Evolutionary conservation across 169 alveolate species (phyloP).

Genomic region (Neospora caninum): DNA sequence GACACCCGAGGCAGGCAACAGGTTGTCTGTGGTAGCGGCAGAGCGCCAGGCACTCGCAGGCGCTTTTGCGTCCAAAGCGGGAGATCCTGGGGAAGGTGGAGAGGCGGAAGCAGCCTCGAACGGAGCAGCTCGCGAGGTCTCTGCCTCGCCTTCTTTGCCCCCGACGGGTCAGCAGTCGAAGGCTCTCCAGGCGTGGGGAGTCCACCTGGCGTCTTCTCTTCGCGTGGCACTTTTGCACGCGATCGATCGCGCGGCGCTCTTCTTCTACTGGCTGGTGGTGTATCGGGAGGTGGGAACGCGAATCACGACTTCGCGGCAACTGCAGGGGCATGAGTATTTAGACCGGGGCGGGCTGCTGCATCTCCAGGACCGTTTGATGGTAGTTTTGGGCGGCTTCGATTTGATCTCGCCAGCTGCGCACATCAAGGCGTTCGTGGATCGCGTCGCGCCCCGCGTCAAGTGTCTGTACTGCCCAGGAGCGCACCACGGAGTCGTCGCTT

Average conservation of each 20-base stretch:
- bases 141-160: too few relatives aligned
- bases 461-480: constrained; percentile 28
- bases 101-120: too few relatives aligned
- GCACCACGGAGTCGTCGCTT: constrained; percentile 31
- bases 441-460: background rate
- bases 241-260: background rate
- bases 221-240: background rate
- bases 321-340: constrained; percentile 23
- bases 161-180: too few relatives aligned
- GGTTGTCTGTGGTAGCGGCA: too few relatives aligned
- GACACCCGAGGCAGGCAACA: too few relatives aligned
- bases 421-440: background rate
- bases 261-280: constrained; percentile 10
- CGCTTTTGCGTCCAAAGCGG: too few relatives aligned
- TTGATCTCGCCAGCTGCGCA: background rate
- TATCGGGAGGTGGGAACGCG: constrained; percentile 34
- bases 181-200: too few relatives aligned
- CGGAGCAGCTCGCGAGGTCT: too few relatives aligned
- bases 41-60: too few relatives aligned
- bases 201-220: background rate
- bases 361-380: background rate
- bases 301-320: constrained; percentile 15
- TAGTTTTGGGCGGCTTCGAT: constrained; percentile 6
- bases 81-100: too few relatives aligned
- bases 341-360: constrained; percentile 21